These are phyloP conservation scores for Penstemon eatonii DNA, from an alignment of 257 asterid species.

Conservation along the genomic window DNA sequence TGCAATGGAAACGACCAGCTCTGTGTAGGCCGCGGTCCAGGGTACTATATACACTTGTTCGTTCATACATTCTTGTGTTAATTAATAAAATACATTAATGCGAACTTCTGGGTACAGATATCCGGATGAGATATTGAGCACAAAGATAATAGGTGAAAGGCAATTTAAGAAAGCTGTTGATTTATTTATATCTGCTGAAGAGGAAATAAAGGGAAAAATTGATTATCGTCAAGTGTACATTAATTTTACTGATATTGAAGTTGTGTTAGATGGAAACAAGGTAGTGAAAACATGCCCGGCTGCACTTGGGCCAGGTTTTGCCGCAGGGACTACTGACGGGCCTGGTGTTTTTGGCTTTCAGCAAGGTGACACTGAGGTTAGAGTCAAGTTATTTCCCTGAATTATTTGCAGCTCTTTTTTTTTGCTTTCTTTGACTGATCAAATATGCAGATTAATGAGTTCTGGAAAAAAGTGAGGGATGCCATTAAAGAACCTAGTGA, in stretches of 20 bases:
- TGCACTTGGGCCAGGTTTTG: constrained; percentile 65
- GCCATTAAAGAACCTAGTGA: constrained; percentile 47
- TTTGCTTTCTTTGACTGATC: background rate
- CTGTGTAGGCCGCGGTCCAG: constrained; percentile 70
- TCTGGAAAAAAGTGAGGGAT: constrained; percentile 54
- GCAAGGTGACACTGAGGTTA: constrained; percentile 61
- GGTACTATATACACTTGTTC: constrained; percentile 28
- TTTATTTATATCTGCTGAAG: constrained; percentile 43
- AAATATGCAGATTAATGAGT: constrained; percentile 43
- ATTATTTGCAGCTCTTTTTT: background rate
- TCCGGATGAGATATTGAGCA: constrained; percentile 63
- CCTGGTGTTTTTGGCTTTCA: constrained; percentile 65
- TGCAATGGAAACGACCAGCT: constrained; percentile 62
- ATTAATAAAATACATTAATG: too few relatives aligned
- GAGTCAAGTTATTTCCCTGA: background rate
- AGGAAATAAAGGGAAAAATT: constrained; percentile 52
- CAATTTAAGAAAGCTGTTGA: constrained; percentile 58
- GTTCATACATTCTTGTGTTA: background rate
- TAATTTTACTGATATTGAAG: constrained; percentile 48
- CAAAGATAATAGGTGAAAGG: constrained; percentile 61
- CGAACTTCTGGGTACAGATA: constrained; percentile 30
- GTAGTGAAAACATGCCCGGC: constrained; percentile 67
- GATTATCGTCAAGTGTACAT: constrained; percentile 49
- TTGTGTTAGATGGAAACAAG: constrained; percentile 40
- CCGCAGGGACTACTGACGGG: constrained; percentile 77